Conservation (phyloP, 257 asterid species). For the Nicotiana paniculata region DNA sequence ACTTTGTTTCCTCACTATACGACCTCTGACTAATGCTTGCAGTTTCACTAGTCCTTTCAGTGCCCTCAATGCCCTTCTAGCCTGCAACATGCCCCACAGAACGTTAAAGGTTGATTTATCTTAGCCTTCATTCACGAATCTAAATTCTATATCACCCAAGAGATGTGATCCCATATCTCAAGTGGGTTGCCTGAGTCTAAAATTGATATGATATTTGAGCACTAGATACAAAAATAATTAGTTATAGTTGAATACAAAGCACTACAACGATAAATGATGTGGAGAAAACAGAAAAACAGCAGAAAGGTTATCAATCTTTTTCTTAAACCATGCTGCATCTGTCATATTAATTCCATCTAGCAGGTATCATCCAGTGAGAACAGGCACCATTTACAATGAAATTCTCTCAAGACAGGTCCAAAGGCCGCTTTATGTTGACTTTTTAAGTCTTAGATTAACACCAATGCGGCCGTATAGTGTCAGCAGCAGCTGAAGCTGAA, state of each 20-base stretch:
- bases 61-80: slow-evolving; percentile 87
- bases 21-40: slow-evolving; percentile 93
- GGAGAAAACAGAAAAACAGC: neutral
- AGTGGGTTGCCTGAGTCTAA: neutral
- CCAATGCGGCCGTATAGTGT: neutral
- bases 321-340: neutral
- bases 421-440: neutral
- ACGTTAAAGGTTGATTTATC: neutral
- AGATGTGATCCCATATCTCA: neutral
- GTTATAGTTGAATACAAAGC: neutral
- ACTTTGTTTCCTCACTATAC: slow-evolving; percentile 80
- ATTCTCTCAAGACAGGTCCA: neutral
- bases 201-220: neutral
- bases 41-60: slow-evolving; percentile 89
- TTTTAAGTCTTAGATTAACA: neutral
- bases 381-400: neutral
- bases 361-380: neutral
- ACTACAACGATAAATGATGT: neutral
- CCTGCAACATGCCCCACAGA: slow-evolving; percentile 37
- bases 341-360: neutral
- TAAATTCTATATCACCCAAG: neutral
- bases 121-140: neutral
- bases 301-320: neutral
- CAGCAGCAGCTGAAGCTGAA: neutral
- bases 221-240: neutral